phyloP scores from a whole-genome alignment of 176 grass and related monocot genomes.

The Hsuehochloa calcarea region DNA sequence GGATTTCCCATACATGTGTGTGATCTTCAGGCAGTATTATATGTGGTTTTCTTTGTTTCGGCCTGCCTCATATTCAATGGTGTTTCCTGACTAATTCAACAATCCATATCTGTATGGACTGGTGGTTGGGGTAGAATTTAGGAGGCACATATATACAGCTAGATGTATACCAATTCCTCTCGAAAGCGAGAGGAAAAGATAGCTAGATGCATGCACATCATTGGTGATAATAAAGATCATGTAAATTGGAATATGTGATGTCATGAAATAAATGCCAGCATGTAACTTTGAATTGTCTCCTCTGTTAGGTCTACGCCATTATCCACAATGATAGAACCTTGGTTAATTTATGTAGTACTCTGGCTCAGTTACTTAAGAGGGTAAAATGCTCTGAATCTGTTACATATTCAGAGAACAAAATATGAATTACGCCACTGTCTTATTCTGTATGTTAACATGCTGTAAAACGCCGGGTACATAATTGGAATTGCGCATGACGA shows the following conservation, averaged over 20 bases:
- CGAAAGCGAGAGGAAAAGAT: background rate
- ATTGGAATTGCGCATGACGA: background rate
- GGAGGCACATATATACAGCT: background rate
- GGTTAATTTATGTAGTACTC: background rate
- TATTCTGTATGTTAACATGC: background rate
- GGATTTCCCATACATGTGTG: conserved; percentile 20
- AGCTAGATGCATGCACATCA: conserved; percentile 24
- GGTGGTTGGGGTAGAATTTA: background rate
- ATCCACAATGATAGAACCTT: background rate
- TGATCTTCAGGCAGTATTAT: background rate
- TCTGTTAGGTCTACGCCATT: conserved; percentile 10
- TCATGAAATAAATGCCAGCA: conserved; percentile 8
- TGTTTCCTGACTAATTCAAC: conserved; percentile 16
- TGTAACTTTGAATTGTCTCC: conserved; percentile 6
- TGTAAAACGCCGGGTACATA: background rate
- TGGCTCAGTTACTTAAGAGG: background rate
- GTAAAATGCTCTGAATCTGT: background rate
- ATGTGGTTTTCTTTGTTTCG: background rate
- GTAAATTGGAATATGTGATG: conserved; percentile 27
- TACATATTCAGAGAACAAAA: background rate
- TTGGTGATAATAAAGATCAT: conserved; percentile 11
- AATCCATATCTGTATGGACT: no score
- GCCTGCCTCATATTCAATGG: background rate
- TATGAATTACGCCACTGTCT: background rate
- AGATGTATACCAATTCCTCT: background rate